A percentile compares a stretch with the other conserved stretches of the same genome.
These are phyloP conservation scores for Candolleomyces aberdarensis DNA, from an alignment of 768 basidiomycete genomes.

Conservation along the genomic window DNA sequence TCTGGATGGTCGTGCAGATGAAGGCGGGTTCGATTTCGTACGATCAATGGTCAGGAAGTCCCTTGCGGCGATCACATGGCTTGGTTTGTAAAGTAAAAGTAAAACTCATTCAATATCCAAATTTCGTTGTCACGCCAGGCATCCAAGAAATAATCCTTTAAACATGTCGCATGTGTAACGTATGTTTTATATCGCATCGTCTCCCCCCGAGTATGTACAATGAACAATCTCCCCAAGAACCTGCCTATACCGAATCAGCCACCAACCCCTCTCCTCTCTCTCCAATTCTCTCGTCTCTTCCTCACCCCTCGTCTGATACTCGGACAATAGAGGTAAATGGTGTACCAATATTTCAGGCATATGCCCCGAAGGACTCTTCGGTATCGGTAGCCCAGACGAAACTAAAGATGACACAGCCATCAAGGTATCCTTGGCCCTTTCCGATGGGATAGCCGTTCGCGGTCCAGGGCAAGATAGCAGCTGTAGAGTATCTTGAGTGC, in stretches of 20 bases:
- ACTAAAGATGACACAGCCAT: constrained; percentile 35
- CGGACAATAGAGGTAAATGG: neutral
- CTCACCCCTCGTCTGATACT: constrained; percentile 6
- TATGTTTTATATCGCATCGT: too few species aligned
- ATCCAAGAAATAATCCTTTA: too few species aligned
- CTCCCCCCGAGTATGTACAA: too few species aligned
- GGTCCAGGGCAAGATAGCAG: constrained; percentile 29
- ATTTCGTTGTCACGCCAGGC: too few species aligned
- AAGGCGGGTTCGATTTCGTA: too few species aligned
- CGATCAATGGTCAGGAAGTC: too few species aligned
- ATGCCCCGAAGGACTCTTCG: constrained; percentile 72
- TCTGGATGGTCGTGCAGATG: too few species aligned
- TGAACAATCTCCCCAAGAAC: constrained; percentile 33
- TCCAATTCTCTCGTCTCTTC: constrained; percentile 38
- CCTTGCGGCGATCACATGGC: too few species aligned
- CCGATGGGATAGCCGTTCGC: constrained; percentile 16
- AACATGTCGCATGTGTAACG: too few species aligned
- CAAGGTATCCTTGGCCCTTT: constrained; percentile 25
- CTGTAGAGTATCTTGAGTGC: constrained; percentile 44
- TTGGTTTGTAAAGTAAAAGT: too few species aligned
- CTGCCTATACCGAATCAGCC: constrained; percentile 64
- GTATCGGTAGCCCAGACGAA: constrained; percentile 51
- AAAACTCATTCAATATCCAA: too few species aligned
- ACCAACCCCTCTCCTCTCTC: constrained; percentile 71
- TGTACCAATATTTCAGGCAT: constrained; percentile 23